These are phyloP conservation scores for Penicillium ucsense DNA, from an alignment of 495 filamentous ascomycete genomes.

Conservation along the genomic window DNA sequence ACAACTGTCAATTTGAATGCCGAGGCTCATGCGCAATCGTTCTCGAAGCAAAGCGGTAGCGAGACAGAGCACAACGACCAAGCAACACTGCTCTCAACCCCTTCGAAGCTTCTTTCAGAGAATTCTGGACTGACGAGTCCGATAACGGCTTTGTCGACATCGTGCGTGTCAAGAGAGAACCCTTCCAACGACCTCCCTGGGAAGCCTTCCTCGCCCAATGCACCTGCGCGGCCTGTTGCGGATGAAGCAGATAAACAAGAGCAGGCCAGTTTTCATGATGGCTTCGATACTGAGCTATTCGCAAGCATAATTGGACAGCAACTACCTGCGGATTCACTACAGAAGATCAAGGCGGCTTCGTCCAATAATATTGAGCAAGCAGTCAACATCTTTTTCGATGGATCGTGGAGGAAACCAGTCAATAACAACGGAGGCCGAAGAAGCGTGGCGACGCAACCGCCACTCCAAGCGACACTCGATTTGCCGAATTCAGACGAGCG, in stretches of 20 bases:
- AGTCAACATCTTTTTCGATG: slow-evolving; percentile 85
- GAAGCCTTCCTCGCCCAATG: no score
- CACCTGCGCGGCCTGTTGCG: no score
- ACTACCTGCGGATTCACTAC: slow-evolving; percentile 42
- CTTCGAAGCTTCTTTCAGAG: background rate
- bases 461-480: background rate
- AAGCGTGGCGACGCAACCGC: background rate
- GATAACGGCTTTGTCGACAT: background rate
- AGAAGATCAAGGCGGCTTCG: slow-evolving; percentile 46
- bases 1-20: no score
- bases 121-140: background rate
- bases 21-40: background rate
- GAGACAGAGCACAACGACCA: background rate
- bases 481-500: no score
- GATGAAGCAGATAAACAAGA: no score
- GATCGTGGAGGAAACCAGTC: slow-evolving; percentile 63
- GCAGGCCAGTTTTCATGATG: background rate
- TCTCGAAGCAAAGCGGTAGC: background rate
- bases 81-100: background rate
- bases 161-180: background rate
- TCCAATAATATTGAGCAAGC: slow-evolving; percentile 55
- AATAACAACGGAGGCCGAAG: background rate
- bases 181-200: background rate
- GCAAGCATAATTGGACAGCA: slow-evolving; percentile 59
- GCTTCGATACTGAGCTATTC: slow-evolving; percentile 62